Evolutionary conservation across 2,329 filamentous ascomycete genomes (phyloP), one percentile per base, ranked within the genome.

Genomic region (Paracoccidioides brasiliensis): DNA sequence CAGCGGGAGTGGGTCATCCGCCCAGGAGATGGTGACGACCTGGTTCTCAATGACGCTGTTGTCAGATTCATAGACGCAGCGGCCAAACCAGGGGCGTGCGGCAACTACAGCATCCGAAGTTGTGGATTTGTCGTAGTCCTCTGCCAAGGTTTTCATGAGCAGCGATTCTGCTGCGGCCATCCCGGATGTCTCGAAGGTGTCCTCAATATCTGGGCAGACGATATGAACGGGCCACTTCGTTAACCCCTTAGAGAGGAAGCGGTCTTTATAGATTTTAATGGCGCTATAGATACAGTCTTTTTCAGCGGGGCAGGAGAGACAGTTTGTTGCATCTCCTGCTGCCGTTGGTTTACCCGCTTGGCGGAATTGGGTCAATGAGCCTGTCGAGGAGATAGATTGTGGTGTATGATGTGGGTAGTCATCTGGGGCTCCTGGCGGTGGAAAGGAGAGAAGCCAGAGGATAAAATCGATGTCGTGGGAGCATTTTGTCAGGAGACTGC

Each of bases 21-120:
- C 85, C 90, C 91, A 97, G 3, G 80, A 82, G 53, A 97, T 81
- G 0, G 86, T 91, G 22, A 97, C 93, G 32, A 85, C 80, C 69
- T 97, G 91, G 64, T 97, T 89, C 68, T 98, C 93, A 64, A 84
- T 88, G 44, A 97, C 93, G 64, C 94, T 84, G 71, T 97, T 98
- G 71, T 95, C 90, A 4, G 84, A 77, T 67, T 96, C 93, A 72
- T 84, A 97, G 1, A 97, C 93, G 66, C 93, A 98, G n/a, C 91
- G 82, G 0, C 93, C 93, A 66, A 90, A 97, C 89, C 90, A 84
- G 0, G 77, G 72, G 4, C 79, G 69, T 9, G 65, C 64, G 51
- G 77, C 73, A 4, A 82, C 73, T n/a, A 75, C 69, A 9, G 57
- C 59, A 60, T 84, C 84, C 8, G 77, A 73, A 4, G 73, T 72